phyloP scores from a whole-genome alignment of 2,329 filamentous ascomycete species.

The Seiridium cupressi region DNA sequence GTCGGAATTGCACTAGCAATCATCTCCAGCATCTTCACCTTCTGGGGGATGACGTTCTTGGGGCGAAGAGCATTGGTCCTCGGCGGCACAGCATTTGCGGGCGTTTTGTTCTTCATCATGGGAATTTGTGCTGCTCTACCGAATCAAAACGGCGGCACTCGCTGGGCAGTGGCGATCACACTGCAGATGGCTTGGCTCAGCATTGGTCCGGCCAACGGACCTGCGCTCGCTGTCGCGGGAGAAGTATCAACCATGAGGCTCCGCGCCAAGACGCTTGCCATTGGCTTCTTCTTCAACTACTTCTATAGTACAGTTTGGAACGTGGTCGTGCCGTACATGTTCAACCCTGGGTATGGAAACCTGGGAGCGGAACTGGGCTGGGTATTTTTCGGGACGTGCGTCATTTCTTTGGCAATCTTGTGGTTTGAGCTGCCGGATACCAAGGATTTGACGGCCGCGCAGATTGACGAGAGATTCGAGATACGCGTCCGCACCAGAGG shows the following conservation, averaged over 20 bases:
- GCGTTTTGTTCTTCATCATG: constrained; percentile 3
- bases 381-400: constrained; percentile 3
- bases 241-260: constrained; percentile 5
- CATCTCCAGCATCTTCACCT: constrained; percentile 1
- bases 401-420: neutral
- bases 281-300: constrained; percentile 8
- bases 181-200: constrained; percentile 6
- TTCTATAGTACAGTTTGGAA: constrained; percentile 7
- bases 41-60: neutral
- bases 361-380: neutral
- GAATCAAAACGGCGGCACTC: neutral
- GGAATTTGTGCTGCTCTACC: neutral
- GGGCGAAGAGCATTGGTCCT: neutral
- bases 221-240: constrained; percentile 1
- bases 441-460: neutral
- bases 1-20: constrained; percentile 2
- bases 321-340: constrained; percentile 7
- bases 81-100: constrained; percentile 1
- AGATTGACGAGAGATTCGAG: constrained; percentile 6
- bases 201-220: constrained; percentile 2
- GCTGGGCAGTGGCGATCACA: constrained; percentile 2
- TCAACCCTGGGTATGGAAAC: constrained; percentile 3
- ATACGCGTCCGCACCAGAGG: neutral
- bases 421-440: constrained; percentile 6
- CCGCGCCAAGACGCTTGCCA: constrained; percentile 3